Evolutionary conservation across 371 early-diverging fungal species (phyloP).

Genomic region (Zychaea mexicana): DNA sequence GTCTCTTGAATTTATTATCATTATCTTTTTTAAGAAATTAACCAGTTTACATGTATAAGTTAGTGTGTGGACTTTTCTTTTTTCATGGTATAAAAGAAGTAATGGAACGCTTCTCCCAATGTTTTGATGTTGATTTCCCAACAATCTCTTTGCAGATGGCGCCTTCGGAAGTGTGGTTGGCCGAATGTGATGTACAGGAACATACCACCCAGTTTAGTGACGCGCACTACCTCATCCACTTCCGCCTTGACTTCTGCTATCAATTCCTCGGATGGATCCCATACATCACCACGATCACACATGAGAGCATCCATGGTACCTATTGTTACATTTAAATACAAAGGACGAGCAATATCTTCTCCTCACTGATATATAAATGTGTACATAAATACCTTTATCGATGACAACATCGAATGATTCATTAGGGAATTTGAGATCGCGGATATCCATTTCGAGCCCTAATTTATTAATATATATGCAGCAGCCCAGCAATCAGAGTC

Average conservation of each 20-base stretch:
- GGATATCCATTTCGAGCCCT: slow-evolving; percentile 84
- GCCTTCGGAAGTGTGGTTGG: slow-evolving; percentile 87
- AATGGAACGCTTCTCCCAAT: slow-evolving; percentile 76
- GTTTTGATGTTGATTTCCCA: slow-evolving; percentile 70
- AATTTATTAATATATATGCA: no score
- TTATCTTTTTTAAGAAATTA: no score
- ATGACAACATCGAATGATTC: slow-evolving; percentile 74
- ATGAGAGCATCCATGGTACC: slow-evolving; percentile 81
- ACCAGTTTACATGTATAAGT: no score
- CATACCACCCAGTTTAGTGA: slow-evolving; percentile 74
- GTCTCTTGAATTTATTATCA: no score
- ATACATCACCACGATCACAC: slow-evolving; percentile 86
- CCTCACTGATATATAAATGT: not conserved
- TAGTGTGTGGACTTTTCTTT: slow-evolving; percentile 15
- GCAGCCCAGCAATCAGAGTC: no score
- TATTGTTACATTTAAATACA: no score
- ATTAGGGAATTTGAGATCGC: slow-evolving; percentile 61
- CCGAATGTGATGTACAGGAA: slow-evolving; percentile 92
- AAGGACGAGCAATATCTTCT: not conserved
- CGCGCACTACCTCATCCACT: slow-evolving; percentile 75
- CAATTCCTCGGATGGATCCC: slow-evolving; percentile 81
- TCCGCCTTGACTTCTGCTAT: slow-evolving; percentile 66
- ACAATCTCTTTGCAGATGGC: slow-evolving; percentile 69
- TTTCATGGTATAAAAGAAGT: slow-evolving; percentile 71
- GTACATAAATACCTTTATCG: slow-evolving; percentile 70